Evolutionary conservation across 2,329 filamentous ascomycete species (phyloP), one percentile per base, ranked within the genome.

Genomic region (Colletotrichum sp.): DNA sequence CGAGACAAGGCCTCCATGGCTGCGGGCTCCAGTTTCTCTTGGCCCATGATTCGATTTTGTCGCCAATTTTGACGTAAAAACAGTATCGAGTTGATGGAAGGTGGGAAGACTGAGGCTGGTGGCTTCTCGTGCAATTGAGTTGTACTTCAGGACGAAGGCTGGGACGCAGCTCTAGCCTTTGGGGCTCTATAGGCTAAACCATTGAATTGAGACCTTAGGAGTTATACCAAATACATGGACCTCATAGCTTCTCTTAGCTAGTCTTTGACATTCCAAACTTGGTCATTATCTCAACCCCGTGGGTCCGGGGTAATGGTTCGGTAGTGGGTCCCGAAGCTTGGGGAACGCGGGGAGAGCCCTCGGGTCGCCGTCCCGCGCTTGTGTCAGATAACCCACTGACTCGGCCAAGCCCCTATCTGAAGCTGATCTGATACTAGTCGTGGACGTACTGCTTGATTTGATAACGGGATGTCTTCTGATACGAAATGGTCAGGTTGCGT

Each of bases 231-330:
- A 24, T 2, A 36, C 34, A 15, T 3, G 1, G 8, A 12, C 21
- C 7, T 18, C 12, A 2, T 8, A 9, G 18, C 15, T 30, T 9
- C 6, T 52, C 13, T 28, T 15, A 21, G 2, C 4, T n/a, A 44
- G 30, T 15, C 28, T 57, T 7, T 39, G 65, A 39, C 36, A 63
- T 18, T 7, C 71, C n/a, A 10, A 18, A 6, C 66, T 74, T 70
- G 36, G 30, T 64, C 44, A 30, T 70, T 70, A 70, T 70, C 59
- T 64, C 15, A 55, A 64, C 16, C 13, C 15, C 30, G 57, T 70
- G 66, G 66, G 71, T 73, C 66, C 39, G 57, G 71, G 66, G 57
- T 39, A 73, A 18, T n/a, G 7, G 59, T 26, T 70, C 57, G 66
- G 66, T 36, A 24, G 65, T 69, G 71, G 71, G 65, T 69, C 66